Base-by-base conservation (phyloP, 176 grass and related monocot genomes). In the Ananas comosus region DNA sequence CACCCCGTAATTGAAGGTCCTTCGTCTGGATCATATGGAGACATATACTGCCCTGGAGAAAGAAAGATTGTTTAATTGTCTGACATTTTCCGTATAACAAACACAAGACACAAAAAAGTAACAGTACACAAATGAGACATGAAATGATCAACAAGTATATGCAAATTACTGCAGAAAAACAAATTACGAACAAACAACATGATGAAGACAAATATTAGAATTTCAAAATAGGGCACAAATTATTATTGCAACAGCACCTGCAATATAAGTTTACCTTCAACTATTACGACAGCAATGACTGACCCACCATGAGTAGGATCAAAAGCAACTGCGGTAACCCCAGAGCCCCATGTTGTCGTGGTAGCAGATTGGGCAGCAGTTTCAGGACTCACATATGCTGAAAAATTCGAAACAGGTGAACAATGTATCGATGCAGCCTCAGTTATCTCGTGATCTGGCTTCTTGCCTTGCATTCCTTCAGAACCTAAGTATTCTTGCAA, bases 11-110 rank as follows among this genome's bases (percentile, higher is more conserved):
- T 93, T 66, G 94, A 99, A 72, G 94, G 94, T 21, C 94, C 94
- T 91, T 99, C 94, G 58, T 99, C 94, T 42, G 94, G 94, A 80
- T 99, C 89, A 80, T 99, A 99, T 52, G 94, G 94, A 80, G 94
- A 99, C 94, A 99, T 99, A 71, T 99, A 99, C 66, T 99, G 94
- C 29, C 94, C 93, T 97, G 81, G 72, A 82, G 49, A 23, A 10
- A 65, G 53, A 50, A 86, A 61, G 68, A 58, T 64, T 13, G 70
- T 51, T 48, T 2, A 53, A 76, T 70, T 67, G 56, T 9, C n/a
- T 61, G 13, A 16, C 56, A 61, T 10, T 9, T 9, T 6, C 56
- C 13, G 6, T 6, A 19, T 18, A 61, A 22, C 8, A 2, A 61
- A 61, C 54, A 61, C 56, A 18, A 17, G 56, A 18, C n/a, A 59